Conservation (phyloP, 352 stramenopile species). For the Phytophthora brassicae region DNA sequence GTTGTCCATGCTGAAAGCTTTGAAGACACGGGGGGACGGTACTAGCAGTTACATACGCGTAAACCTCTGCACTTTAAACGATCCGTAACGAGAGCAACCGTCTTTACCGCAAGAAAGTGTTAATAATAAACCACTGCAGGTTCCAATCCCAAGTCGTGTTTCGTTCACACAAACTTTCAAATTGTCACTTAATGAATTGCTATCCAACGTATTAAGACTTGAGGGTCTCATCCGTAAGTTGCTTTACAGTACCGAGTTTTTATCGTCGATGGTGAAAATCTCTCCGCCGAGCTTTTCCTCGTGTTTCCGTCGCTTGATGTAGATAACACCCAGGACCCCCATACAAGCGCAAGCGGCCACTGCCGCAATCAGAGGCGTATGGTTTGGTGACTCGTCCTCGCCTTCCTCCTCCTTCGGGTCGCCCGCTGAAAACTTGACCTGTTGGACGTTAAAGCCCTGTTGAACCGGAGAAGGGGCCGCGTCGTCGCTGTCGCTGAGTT, state of each 20-base stretch:
- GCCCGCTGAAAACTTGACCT: constrained; percentile 43
- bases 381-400: constrained; percentile 9
- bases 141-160: constrained; percentile 25
- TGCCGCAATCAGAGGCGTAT: constrained; percentile 30
- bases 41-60: no score
- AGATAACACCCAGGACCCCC: constrained; percentile 46
- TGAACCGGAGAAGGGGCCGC: not conserved
- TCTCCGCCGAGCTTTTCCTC: constrained; percentile 53
- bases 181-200: constrained; percentile 35
- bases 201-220: constrained; percentile 46
- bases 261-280: constrained; percentile 80
- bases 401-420: constrained; percentile 21
- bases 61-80: no score
- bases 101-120: no score
- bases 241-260: constrained; percentile 73
- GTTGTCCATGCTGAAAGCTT: not conserved
- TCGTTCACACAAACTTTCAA: constrained; percentile 40
- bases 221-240: constrained; percentile 4
- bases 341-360: constrained; percentile 50
- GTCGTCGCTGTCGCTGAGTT: not conserved
- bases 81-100: no score
- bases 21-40: no score
- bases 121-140: not conserved
- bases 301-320: constrained; percentile 56
- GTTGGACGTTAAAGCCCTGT: constrained; percentile 38